Percentiles rank a stretch among this genome's conserved stretches.
phyloP scores from a whole-genome alignment of 805 yeast genomes.

The Ogataea degrootiae region DNA sequence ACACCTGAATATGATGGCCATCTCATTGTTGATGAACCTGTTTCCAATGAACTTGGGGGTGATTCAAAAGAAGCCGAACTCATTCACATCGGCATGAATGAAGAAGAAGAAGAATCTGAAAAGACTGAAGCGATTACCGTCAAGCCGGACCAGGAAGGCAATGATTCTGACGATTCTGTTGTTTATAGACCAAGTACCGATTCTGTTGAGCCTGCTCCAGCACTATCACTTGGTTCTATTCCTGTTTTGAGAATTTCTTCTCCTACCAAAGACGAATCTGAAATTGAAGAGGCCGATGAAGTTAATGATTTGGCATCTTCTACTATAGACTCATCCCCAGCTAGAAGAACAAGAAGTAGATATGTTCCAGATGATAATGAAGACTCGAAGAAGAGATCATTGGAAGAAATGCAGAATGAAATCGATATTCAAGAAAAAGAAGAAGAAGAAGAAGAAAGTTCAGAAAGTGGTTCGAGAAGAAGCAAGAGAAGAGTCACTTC shows the following conservation, averaged over 20 bases:
- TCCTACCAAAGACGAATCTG: background rate
- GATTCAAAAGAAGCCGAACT: background rate
- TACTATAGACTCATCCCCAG: constrained; percentile 6
- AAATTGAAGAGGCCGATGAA: constrained; percentile 4
- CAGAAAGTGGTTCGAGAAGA: background rate
- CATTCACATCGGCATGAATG: background rate
- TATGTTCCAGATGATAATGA: background rate
- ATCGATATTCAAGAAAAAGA: background rate
- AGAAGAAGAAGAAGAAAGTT: background rate
- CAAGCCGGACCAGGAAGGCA: background rate
- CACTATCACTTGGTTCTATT: background rate
- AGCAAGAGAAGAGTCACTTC: constrained; percentile 7
- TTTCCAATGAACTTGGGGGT: background rate
- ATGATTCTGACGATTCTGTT: constrained; percentile 1
- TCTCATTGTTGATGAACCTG: too few relatives aligned
- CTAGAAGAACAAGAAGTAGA: constrained; percentile 14
- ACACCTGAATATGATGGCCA: too few relatives aligned
- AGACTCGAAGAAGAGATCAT: constrained; percentile 4
- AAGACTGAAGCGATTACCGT: constrained; percentile 3
- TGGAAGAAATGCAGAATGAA: constrained; percentile 1
- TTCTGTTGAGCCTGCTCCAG: background rate
- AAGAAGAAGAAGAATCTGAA: constrained; percentile 4
- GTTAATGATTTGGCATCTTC: background rate
- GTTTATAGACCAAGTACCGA: background rate
- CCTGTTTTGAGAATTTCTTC: background rate